Percentiles rank a stretch among this genome's conserved stretches.
Evolutionary conservation across 345 rosid species (phyloP).

Genomic region (Chamaenerion angustifolium): DNA sequence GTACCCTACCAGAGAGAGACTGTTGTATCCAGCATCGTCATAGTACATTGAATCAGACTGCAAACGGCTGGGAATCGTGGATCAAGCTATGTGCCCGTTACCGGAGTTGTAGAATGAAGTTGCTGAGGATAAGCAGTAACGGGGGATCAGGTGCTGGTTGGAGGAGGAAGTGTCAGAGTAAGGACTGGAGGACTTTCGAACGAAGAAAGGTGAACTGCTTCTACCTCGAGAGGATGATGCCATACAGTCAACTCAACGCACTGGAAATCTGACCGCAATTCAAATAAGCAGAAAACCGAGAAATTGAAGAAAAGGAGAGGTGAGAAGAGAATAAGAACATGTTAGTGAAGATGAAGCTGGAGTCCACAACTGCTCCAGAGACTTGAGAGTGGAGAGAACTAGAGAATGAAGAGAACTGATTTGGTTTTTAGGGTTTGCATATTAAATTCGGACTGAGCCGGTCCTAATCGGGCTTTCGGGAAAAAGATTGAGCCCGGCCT

Average conservation of each 20-base stretch:
- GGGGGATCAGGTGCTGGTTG: conserved; percentile 52
- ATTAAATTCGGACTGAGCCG: too few species aligned
- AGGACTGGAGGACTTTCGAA: conserved; percentile 64
- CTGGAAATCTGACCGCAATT: conserved; percentile 10
- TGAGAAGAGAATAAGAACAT: conserved; percentile 22
- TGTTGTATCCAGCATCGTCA: conserved; percentile 27
- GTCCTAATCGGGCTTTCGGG: too few species aligned
- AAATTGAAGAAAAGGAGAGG: conserved; percentile 8
- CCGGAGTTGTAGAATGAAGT: conserved; percentile 38
- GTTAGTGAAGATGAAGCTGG: too few species aligned
- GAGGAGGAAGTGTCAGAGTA: conserved; percentile 69
- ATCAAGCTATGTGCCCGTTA: conserved; percentile 44
- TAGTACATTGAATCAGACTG: conserved; percentile 39
- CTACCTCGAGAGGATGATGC: conserved; percentile 80
- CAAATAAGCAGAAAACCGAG: conserved; percentile 1
- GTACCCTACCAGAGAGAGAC: conserved; percentile 35
- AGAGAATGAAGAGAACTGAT: too few species aligned
- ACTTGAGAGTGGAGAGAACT: too few species aligned
- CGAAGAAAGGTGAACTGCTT: conserved; percentile 75
- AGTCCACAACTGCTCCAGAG: too few species aligned
- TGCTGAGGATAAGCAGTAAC: conserved; percentile 60
- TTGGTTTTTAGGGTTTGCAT: too few species aligned
- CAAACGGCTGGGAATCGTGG: conserved; percentile 67
- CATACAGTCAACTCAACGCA: conserved; percentile 23
- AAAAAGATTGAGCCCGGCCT: too few species aligned